Conservation (phyloP, 306 rosid genomes). For the Begonia loranthoides region DNA sequence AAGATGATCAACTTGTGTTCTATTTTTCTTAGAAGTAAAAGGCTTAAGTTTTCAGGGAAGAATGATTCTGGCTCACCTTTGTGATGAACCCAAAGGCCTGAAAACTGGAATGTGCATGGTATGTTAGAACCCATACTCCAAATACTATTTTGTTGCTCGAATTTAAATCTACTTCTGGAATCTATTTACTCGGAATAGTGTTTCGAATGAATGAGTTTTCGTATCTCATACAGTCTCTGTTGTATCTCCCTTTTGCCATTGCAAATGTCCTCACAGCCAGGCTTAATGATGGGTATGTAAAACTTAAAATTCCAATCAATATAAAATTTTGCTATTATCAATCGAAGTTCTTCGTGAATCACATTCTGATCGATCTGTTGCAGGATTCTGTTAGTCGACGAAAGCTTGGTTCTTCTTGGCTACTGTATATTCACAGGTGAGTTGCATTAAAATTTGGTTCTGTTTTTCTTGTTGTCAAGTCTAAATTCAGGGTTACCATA, state of each 20-base stretch:
- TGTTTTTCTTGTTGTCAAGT: too few relatives aligned
- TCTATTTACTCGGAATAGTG: too few relatives aligned
- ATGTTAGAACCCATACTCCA: too few relatives aligned
- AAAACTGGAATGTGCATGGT: conserved; percentile 99
- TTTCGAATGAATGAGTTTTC: too few relatives aligned
- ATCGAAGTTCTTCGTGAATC: too few relatives aligned
- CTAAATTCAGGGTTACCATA: too few relatives aligned
- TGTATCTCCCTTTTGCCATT: conserved; percentile 80
- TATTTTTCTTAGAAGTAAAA: conserved; percentile 4
- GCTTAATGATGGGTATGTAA: conserved; percentile 68
- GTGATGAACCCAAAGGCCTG: conserved; percentile 97
- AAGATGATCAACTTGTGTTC: too few relatives aligned
- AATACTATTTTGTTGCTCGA: too few relatives aligned
- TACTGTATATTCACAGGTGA: conserved; percentile 61
- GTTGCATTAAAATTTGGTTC: background rate
- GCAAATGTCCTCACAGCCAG: conserved; percentile 79
- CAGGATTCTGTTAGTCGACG: conserved; percentile 74
- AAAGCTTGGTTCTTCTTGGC: conserved; percentile 72
- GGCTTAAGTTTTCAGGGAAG: conserved; percentile 66
- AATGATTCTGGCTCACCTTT: conserved; percentile 85
- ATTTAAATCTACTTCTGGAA: too few relatives aligned
- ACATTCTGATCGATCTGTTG: background rate
- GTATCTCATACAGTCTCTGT: conserved; percentile 43
- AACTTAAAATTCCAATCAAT: too few relatives aligned
- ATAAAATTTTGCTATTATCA: too few relatives aligned